Base-by-base conservation (phyloP, 129 eudicot genomes). In the Tanacetum coccineum region DNA sequence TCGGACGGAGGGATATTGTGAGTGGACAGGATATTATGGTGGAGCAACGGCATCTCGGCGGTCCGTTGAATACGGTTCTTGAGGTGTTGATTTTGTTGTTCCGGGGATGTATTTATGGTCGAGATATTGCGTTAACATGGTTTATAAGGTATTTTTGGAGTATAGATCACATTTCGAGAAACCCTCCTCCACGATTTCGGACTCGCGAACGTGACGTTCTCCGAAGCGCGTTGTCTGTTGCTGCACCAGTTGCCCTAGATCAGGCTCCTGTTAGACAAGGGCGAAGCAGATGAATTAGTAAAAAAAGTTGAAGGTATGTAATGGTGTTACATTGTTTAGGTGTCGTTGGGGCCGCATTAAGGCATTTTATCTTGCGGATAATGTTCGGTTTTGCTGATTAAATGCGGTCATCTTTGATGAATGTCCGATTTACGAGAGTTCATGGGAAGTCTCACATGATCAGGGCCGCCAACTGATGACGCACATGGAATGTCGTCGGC, bases 41-140 rank as follows among this genome's bases (percentile, higher is more conserved):
- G 12, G 78, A 80, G 50, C 69, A 68, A 12, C 78, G 78, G 5
- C n/a, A 71, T 67, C 66, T 9, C 7, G 20, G 54, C 55, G 72
- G 28, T 55, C n/a, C 73, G 50, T 58, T 63, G 70, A 61, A 81
- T 62, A 55, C 77, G 1, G 73, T 75, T n/a, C n/a, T 5, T 77
- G 79, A 76, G 83, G 86, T 25, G 79, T 81, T 39, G 66, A 57
- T 26, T 46, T 84, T 49, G 79, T 67, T 9, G 75, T 81, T 54
- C 83, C 85, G 44, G 85, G 83, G 15, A 46, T 84, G 83, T 84
- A n/a, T 50, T 66, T 84, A 78, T 56, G 78, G 86, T 22, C 65
- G 74, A 59, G 40, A 78, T 32, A n/a, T 84, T 9, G 86, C 85
- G 3, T 86, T 84, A n/a, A 32, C 89, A 84, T 52, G 89, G 89